Evolutionary conservation across 495 filamentous ascomycete species (phyloP).

Genomic region (Alectoria sarmentosa): DNA sequence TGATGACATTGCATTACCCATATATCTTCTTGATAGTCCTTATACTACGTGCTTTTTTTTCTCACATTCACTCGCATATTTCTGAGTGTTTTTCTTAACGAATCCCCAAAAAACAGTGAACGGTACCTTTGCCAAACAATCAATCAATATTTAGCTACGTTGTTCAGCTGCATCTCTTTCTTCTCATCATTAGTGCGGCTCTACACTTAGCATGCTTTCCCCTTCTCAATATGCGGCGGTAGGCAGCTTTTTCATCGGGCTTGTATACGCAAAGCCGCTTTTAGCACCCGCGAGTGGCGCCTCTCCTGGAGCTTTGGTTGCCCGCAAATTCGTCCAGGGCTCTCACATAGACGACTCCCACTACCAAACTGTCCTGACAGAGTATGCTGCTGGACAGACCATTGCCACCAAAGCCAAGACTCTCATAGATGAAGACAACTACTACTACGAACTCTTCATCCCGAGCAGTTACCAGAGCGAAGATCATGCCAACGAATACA

Average conservation of each 20-base stretch:
- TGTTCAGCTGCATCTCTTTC: neutral
- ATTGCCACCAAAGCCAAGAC: conserved; percentile 1
- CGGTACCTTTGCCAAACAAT: neutral
- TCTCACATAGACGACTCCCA: neutral
- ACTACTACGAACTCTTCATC: neutral
- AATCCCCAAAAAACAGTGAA: neutral
- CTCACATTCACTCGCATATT: neutral
- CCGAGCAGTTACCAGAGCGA: neutral
- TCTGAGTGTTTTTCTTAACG: too few relatives aligned
- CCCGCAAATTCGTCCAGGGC: neutral
- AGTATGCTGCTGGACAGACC: neutral
- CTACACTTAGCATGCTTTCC: neutral
- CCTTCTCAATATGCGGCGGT: neutral
- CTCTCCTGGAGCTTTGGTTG: conserved; percentile 1
- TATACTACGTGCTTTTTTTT: neutral
- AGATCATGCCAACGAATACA: neutral
- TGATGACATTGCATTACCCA: neutral
- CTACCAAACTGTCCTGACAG: neutral
- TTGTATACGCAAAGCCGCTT: neutral
- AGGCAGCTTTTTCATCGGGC: neutral
- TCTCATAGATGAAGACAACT: neutral
- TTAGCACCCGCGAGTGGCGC: neutral
- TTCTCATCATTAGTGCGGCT: neutral
- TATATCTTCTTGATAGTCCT: neutral
- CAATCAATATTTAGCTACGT: neutral